Evolutionary conservation across 129 eudicot species (phyloP).

Genomic region (Arctium minus): DNA sequence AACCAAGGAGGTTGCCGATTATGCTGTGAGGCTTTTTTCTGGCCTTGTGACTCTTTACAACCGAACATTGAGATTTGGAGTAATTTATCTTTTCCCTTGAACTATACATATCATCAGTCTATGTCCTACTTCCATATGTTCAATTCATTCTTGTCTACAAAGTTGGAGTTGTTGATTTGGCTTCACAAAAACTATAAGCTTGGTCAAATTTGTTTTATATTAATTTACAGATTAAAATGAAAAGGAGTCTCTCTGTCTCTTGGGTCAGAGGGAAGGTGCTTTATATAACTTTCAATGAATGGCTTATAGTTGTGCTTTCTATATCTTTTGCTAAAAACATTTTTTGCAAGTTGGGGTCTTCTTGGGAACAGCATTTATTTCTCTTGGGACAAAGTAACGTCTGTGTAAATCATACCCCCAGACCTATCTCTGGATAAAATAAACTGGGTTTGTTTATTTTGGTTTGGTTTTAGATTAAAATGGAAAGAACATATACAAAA

Average conservation of each 20-base stretch:
- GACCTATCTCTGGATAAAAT: too few relatives aligned
- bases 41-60: slow-evolving; percentile 74
- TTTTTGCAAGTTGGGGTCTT: not conserved
- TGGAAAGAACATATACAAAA: not conserved
- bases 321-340: not conserved
- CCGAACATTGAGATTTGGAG: slow-evolving; percentile 83
- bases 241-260: not conserved
- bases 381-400: too few relatives aligned
- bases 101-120: not conserved
- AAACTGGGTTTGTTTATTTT: too few relatives aligned
- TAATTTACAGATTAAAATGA: not conserved
- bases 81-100: slow-evolving; percentile 24
- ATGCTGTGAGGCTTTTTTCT: slow-evolving; percentile 85
- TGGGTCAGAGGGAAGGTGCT: not conserved
- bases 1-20: slow-evolving; percentile 72
- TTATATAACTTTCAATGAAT: too few relatives aligned
- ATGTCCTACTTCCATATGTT: not conserved
- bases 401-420: too few relatives aligned
- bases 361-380: not conserved
- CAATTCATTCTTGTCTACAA: not conserved
- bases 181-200: not conserved
- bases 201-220: not conserved
- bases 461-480: not conserved
- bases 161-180: not conserved
- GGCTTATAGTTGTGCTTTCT: not conserved